Base-by-base conservation (phyloP, 2,329 filamentous ascomycete genomes). In the Immersiporthe knoxdaviesiana region DNA sequence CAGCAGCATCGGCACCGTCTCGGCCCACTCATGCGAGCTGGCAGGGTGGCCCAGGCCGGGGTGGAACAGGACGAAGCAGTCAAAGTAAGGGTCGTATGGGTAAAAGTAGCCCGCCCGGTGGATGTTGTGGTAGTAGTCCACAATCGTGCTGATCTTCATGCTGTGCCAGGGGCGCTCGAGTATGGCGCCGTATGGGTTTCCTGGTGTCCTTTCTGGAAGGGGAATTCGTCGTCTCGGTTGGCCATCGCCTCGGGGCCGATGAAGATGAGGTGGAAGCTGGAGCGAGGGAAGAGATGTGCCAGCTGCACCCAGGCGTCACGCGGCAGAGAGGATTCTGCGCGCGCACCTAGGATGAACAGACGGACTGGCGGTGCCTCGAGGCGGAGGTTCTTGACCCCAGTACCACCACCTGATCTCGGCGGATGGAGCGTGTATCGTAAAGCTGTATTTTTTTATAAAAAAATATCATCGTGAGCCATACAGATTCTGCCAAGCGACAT, bases 101-200 rank as follows among this genome's bases (percentile, higher is more conserved):
- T 92, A 89, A 82, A 98, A 99, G 77, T 94, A 88, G 62, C 93
- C 91, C 0, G 95, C 92, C 78, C 94, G 89, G 82, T 99, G 95
- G 74, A 99, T 88, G 2, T 93, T 98, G 81, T 99, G 95, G 83
- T 97, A 99, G 82, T 99, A 97, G 75, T 99, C 96, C 65, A 98
- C 95, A 76, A 94, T 97, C 0, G 97, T 99, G 79, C 91, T 96
- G 76, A 99, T 97, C 84, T 99, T 99, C 88, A 98, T 90, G 73
- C 91, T 91, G 67, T 91, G 90, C 77, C 91, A 93, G 11, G 99
- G 86, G 65, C 95, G 90, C 81, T 99, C 97, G 18, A 97, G 88
- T 65, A 99, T 87, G n/a, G 92, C 93, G 56, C 96, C 96, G 74
- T 94, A 99, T 0, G 96, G 96, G 77, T 99, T 99, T 12, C 84